Evolutionary conservation across 179 eudicot genomes (phyloP).

Genomic region (Silene coronaria): DNA sequence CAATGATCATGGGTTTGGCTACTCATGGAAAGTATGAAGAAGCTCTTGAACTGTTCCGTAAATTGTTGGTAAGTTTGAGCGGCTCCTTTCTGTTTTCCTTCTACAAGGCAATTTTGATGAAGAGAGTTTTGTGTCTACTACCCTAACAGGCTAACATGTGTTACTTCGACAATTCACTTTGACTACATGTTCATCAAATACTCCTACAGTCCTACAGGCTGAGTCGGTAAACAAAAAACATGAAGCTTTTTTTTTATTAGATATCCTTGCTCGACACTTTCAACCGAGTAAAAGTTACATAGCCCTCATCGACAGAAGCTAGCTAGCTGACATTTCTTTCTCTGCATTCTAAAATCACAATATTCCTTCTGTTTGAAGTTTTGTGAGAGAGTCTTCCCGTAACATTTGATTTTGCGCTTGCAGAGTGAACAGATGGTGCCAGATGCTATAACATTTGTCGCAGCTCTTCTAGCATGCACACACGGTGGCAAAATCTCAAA

Average conservation of each 20-base stretch:
- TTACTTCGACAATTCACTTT: too few species aligned
- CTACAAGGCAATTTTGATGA: not conserved
- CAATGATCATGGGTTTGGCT: slow-evolving; percentile 66
- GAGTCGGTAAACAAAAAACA: too few species aligned
- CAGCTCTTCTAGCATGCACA: slow-evolving; percentile 56
- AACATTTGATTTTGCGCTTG: slow-evolving; percentile 9
- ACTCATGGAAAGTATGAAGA: slow-evolving; percentile 46
- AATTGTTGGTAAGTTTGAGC: slow-evolving; percentile 41
- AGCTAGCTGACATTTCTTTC: too few species aligned
- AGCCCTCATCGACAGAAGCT: too few species aligned
- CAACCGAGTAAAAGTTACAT: too few species aligned
- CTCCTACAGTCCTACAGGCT: too few species aligned
- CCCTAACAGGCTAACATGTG: too few species aligned
- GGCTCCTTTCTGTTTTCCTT: not conserved
- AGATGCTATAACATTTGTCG: slow-evolving; percentile 61
- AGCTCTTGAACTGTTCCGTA: slow-evolving; percentile 45
- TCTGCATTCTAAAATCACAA: too few species aligned
- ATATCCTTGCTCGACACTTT: too few species aligned
- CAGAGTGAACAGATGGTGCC: slow-evolving; percentile 45
- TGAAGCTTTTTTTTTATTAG: too few species aligned
- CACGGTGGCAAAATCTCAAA: slow-evolving; percentile 50
- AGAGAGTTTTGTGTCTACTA: not conserved
- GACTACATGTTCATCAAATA: too few species aligned
- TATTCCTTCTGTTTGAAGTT: too few species aligned
- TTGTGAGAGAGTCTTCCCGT: not conserved